These are phyloP conservation scores for Neofusicoccum cordaticola DNA, from an alignment of 2,329 filamentous ascomycete genomes.

Conservation along the genomic window DNA sequence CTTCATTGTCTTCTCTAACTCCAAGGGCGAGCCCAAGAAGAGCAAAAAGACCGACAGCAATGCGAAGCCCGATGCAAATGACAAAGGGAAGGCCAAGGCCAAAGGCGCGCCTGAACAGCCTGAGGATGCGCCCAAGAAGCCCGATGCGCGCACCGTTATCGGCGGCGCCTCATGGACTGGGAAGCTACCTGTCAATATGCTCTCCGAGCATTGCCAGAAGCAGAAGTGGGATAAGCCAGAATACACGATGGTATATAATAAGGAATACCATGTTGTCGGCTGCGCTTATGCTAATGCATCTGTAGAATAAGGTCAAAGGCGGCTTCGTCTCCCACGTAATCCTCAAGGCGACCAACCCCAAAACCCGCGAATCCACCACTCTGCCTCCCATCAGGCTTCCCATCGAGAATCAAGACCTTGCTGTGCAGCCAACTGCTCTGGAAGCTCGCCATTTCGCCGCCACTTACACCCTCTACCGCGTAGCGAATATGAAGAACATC, in stretches of 20 bases:
- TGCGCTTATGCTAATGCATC: constrained; percentile 16
- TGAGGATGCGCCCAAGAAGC: constrained; percentile 54
- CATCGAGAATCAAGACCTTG: constrained; percentile 70
- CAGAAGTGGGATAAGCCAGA: constrained; percentile 94
- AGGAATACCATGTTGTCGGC: not conserved
- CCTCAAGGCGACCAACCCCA: constrained; percentile 68
- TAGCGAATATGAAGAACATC: constrained; percentile 93
- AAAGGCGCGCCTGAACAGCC: constrained; percentile 27
- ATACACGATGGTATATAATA: constrained; percentile 67
- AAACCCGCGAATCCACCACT: constrained; percentile 73
- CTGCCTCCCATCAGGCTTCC: constrained; percentile 83
- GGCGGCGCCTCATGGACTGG: constrained; percentile 96
- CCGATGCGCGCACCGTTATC: constrained; percentile 71
- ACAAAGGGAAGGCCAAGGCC: constrained; percentile 36
- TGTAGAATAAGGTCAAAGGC: constrained; percentile 63
- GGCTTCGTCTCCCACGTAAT: constrained; percentile 81
- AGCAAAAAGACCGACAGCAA: constrained; percentile 30
- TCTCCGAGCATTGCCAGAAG: constrained; percentile 93
- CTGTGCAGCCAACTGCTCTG: constrained; percentile 72
- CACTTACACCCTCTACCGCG: constrained; percentile 84
- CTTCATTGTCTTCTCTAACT: constrained; percentile 49
- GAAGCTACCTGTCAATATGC: constrained; percentile 88
- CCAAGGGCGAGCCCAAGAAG: constrained; percentile 41
- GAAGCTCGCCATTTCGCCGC: constrained; percentile 94
- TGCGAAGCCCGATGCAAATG: constrained; percentile 19